Evolutionary conservation across 768 basidiomycete genomes (phyloP).

Genomic region (Hypholoma sublateritium): DNA sequence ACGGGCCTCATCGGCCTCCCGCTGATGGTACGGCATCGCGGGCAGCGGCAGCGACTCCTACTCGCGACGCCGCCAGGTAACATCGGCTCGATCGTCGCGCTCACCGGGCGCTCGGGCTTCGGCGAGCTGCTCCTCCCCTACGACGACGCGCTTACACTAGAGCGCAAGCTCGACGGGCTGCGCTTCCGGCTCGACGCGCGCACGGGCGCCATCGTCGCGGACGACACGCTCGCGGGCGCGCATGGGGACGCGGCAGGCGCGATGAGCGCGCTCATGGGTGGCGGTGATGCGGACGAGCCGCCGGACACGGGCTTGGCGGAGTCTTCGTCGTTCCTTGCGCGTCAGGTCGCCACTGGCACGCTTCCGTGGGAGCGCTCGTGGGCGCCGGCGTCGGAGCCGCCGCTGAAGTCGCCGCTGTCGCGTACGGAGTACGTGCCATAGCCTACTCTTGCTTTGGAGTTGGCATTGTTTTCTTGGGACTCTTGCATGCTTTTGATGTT

Average conservation of each 20-base stretch:
- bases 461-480: too few relatives aligned
- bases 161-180: slow-evolving; percentile 48
- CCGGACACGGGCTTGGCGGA: slow-evolving; percentile 6
- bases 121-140: slow-evolving; percentile 62
- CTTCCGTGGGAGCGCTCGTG: slow-evolving; percentile 13
- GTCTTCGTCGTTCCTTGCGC: slow-evolving; percentile 25
- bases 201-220: slow-evolving; percentile 63
- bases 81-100: slow-evolving; percentile 54
- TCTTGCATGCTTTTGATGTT: too few relatives aligned
- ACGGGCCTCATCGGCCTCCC: slow-evolving; percentile 48
- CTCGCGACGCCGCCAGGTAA: slow-evolving; percentile 58
- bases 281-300: slow-evolving; percentile 13
- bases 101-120: slow-evolving; percentile 62
- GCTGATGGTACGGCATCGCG: slow-evolving; percentile 47
- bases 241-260: slow-evolving; percentile 36
- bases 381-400: not conserved
- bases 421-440: slow-evolving; percentile 5
- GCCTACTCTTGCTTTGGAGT: too few relatives aligned
- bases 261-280: slow-evolving; percentile 35
- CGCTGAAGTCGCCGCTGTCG: not conserved
- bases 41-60: slow-evolving; percentile 46
- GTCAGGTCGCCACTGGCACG: slow-evolving; percentile 15
- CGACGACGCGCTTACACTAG: slow-evolving; percentile 46
- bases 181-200: slow-evolving; percentile 54
- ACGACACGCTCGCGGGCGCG: slow-evolving; percentile 35